These are phyloP conservation scores for Stagonosporopsis chrysanthemi DNA, from an alignment of 2,329 filamentous ascomycete species.

Conservation along the genomic window DNA sequence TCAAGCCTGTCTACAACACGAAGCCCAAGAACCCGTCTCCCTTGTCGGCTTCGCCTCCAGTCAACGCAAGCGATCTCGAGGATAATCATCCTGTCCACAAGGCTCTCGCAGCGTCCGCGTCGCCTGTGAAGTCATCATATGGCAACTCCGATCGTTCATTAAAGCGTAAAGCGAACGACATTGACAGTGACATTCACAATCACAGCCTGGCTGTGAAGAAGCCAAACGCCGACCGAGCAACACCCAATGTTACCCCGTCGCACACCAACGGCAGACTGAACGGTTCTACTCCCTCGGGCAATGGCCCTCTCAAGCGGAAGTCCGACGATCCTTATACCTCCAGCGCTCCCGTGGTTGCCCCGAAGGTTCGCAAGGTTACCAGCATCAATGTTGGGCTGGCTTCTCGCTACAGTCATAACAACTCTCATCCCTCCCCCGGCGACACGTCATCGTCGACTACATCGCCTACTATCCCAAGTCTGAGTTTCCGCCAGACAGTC, in stretches of 20 bases:
- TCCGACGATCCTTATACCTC: constrained; percentile 49
- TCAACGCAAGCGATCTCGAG: constrained; percentile 66
- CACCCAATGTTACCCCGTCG: constrained; percentile 40
- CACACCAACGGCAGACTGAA: constrained; percentile 39
- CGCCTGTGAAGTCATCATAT: constrained; percentile 42
- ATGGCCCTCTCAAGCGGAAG: constrained; percentile 55
- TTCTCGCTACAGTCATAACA: constrained; percentile 46
- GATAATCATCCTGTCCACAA: constrained; percentile 53
- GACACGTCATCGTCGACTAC: constrained; percentile 46
- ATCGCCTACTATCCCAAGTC: constrained; percentile 42
- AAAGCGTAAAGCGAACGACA: constrained; percentile 53
- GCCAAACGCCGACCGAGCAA: constrained; percentile 38
- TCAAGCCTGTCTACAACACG: constrained; percentile 50
- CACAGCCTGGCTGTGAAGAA: constrained; percentile 46
- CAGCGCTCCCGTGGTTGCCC: constrained; percentile 35
- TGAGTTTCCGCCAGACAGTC: constrained; percentile 55
- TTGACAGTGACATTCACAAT: constrained; percentile 49
- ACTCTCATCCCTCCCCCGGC: constrained; percentile 42
- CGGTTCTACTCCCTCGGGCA: constrained; percentile 40
- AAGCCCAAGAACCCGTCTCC: constrained; percentile 69
- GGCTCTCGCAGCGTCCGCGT: constrained; percentile 44
- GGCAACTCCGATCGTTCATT: constrained; percentile 45
- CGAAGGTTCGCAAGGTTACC: constrained; percentile 46
- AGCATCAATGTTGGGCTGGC: constrained; percentile 46
- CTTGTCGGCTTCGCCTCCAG: constrained; percentile 66